phyloP scores from a whole-genome alignment of 352 stramenopile genomes.

The Globisporangium echinulatum region DNA sequence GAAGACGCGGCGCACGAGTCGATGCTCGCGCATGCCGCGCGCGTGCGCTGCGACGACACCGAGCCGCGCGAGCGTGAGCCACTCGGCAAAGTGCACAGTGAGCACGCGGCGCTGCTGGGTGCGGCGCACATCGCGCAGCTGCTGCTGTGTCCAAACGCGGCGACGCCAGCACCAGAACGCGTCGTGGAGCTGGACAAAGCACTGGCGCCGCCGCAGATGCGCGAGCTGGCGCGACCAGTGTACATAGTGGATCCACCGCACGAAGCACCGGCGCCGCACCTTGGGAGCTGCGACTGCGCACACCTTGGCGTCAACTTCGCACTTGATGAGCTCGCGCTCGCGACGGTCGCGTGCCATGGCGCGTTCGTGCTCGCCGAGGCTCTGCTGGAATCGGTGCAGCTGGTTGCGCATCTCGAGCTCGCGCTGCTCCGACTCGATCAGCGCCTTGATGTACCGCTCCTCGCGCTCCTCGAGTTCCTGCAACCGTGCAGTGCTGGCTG shows the following conservation, averaged over 20 bases:
- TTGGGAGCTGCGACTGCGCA: conserved; percentile 39
- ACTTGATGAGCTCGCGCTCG: conserved; percentile 49
- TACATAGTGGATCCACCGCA: conserved; percentile 50
- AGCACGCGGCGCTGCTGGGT: conserved; percentile 19
- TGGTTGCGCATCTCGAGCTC: conserved; percentile 63
- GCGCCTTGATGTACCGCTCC: conserved; percentile 63
- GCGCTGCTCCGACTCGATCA: conserved; percentile 75
- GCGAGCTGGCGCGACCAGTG: conserved; percentile 40
- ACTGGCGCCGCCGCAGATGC: conserved; percentile 35
- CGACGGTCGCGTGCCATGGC: conserved; percentile 28
- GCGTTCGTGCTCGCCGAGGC: conserved; percentile 38
- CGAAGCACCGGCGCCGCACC: conserved; percentile 50
- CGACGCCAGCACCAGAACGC: conserved; percentile 59
- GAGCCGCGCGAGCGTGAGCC: conserved; percentile 50
- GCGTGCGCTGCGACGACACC: conserved; percentile 39
- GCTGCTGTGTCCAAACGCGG: conserved; percentile 42
- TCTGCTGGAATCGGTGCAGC: conserved; percentile 31
- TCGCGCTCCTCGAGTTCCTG: conserved; percentile 60
- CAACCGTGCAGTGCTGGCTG: too few species aligned
- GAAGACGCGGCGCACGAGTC: conserved; percentile 22
- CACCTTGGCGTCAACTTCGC: conserved; percentile 37
- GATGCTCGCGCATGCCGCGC: conserved; percentile 18
- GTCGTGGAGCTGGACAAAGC: conserved; percentile 51
- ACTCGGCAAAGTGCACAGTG: conserved; percentile 37
- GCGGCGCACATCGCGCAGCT: conserved; percentile 22